These are phyloP conservation scores for Xanthoconium stramineum DNA, from an alignment of 768 basidiomycete species.

Conservation along the genomic window DNA sequence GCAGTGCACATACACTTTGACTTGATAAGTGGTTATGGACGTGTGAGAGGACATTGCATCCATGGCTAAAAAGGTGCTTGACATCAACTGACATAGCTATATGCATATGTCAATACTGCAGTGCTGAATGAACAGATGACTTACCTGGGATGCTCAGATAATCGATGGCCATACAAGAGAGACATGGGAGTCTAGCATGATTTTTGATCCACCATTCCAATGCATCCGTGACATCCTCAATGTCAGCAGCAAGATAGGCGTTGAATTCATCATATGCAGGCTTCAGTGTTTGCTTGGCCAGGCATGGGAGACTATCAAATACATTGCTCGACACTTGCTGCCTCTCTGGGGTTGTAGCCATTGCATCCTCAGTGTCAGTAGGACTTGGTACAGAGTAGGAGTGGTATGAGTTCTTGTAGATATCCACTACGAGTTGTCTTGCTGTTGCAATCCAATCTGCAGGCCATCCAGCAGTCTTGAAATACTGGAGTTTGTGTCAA, in stretches of 20 bases:
- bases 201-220: no score
- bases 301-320: neutral
- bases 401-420: no score
- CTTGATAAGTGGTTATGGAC: conserved; percentile 14
- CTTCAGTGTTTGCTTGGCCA: neutral
- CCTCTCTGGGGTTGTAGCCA: no score
- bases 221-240: no score
- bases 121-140: no score
- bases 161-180: no score
- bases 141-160: no score
- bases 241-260: no score
- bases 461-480: no score
- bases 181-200: neutral
- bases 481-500: no score
- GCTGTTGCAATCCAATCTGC: neutral
- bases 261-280: neutral
- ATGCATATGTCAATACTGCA: neutral
- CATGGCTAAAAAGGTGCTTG: conserved; percentile 5
- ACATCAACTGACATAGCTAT: conserved; percentile 35
- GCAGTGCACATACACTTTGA: conserved; percentile 15
- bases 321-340: neutral
- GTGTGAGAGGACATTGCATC: conserved; percentile 27
- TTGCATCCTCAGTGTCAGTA: no score
- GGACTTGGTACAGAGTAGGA: neutral
- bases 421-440: neutral